These are phyloP conservation scores for Ophiocordyceps sinensis DNA, from an alignment of 2,329 filamentous ascomycete genomes.

Conservation along the genomic window DNA sequence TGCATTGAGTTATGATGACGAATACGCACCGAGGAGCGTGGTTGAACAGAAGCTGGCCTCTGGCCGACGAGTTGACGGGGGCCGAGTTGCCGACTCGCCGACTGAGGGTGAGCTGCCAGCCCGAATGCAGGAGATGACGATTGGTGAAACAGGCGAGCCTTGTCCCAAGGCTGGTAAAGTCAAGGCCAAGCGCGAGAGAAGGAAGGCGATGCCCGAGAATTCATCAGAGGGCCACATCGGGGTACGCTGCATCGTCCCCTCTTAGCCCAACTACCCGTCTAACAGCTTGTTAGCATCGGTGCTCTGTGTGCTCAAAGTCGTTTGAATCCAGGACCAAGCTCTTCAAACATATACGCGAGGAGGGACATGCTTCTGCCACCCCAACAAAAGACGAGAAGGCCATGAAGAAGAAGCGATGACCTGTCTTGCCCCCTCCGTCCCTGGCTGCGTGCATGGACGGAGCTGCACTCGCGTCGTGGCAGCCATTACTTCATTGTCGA, in stretches of 20 bases:
- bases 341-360: constrained; percentile 57
- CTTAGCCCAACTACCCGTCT: background rate
- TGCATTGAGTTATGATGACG: constrained; percentile 17
- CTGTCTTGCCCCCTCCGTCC: no score
- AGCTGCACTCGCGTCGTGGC: no score
- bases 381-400: constrained; percentile 6
- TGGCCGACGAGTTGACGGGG: background rate
- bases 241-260: background rate
- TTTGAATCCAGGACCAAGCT: constrained; percentile 54
- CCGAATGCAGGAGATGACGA: constrained; percentile 9
- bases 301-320: constrained; percentile 26
- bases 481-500: no score
- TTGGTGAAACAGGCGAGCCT: constrained; percentile 9
- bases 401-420: constrained; percentile 21
- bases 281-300: constrained; percentile 20
- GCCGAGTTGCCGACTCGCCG: background rate
- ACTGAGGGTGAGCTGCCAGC: constrained; percentile 3
- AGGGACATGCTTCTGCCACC: constrained; percentile 45
- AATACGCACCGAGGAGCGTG: constrained; percentile 31
- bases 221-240: background rate
- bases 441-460: no score
- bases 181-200: constrained; percentile 35
- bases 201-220: constrained; percentile 17
- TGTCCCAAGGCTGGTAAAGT: constrained; percentile 34
- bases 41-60: constrained; percentile 25